Percentiles rank a stretch among this genome's conserved stretches.
phyloP scores from a whole-genome alignment of 148 eudicot genomes.

The Nyssa sinensis region DNA sequence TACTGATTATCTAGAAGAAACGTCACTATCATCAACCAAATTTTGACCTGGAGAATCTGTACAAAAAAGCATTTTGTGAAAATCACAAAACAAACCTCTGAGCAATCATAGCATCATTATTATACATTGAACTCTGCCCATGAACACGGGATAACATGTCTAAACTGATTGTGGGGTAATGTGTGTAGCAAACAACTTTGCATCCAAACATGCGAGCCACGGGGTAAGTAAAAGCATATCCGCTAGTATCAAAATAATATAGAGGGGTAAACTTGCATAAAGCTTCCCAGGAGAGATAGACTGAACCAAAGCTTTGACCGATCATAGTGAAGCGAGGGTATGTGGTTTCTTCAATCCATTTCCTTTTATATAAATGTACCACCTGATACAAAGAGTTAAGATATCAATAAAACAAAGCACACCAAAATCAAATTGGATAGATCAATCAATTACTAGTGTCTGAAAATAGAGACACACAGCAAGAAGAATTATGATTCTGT shows the following conservation, averaged over 20 bases:
- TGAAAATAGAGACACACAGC: neutral
- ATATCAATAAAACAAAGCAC: neutral
- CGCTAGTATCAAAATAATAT: slow-evolving; percentile 92
- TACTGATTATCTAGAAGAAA: too few relatives aligned
- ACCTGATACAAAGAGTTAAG: slow-evolving; percentile 48
- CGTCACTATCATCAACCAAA: too few relatives aligned
- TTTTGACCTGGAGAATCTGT: too few relatives aligned
- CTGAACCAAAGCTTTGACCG: slow-evolving; percentile 94
- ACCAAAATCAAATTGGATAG: neutral
- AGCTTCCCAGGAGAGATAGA: slow-evolving; percentile 94
- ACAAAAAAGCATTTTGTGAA: neutral
- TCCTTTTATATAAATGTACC: slow-evolving; percentile 81
- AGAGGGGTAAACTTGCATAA: slow-evolving; percentile 70
- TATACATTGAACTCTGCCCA: slow-evolving; percentile 75
- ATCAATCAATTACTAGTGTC: too few relatives aligned
- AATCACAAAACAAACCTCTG: slow-evolving; percentile 54
- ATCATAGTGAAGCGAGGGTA: slow-evolving; percentile 98
- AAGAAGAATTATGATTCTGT: too few relatives aligned
- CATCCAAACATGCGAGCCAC: slow-evolving; percentile 90
- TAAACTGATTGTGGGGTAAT: slow-evolving; percentile 95
- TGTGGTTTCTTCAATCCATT: slow-evolving; percentile 93
- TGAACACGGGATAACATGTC: slow-evolving; percentile 94
- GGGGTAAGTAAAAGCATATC: slow-evolving; percentile 94
- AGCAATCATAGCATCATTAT: slow-evolving; percentile 73
- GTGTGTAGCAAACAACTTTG: slow-evolving; percentile 89